Evolutionary conservation across 371 early-diverging fungal genomes (phyloP).

Genomic region (Gilbertella persicaria): DNA sequence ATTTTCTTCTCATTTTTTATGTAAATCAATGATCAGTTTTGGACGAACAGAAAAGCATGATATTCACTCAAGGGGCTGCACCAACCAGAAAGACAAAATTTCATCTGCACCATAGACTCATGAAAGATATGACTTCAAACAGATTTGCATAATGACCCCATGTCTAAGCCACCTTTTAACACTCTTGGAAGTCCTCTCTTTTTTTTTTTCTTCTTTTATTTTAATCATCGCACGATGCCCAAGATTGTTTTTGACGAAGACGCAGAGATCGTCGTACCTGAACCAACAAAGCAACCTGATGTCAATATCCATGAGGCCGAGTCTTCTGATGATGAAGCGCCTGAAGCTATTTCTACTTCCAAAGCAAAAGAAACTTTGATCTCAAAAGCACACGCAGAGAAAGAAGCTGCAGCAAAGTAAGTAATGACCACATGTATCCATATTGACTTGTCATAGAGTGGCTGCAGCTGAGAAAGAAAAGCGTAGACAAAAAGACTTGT

Average conservation of each 20-base stretch:
- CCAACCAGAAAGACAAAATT: too few species aligned
- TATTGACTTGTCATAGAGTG: constrained; percentile 15
- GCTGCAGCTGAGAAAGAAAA: constrained; percentile 42
- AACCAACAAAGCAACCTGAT: constrained; percentile 17
- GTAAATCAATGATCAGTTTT: too few species aligned
- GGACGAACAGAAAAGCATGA: too few species aligned
- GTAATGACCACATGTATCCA: neutral
- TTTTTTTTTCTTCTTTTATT: neutral
- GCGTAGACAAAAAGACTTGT: constrained; percentile 45
- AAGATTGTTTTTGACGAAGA: constrained; percentile 45
- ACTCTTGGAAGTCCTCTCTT: neutral
- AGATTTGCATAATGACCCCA: too few species aligned
- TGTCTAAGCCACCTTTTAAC: neutral
- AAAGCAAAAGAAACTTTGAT: constrained; percentile 31
- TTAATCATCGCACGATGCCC: constrained; percentile 22
- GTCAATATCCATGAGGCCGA: constrained; percentile 20
- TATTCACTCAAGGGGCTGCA: too few species aligned
- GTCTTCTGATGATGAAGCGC: constrained; percentile 49
- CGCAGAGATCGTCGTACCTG: constrained; percentile 30
- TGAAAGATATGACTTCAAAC: too few species aligned
- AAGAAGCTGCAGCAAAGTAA: constrained; percentile 48
- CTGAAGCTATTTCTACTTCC: constrained; percentile 45
- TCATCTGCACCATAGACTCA: too few species aligned
- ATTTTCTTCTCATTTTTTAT: too few species aligned
- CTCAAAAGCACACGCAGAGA: constrained; percentile 29